These are phyloP conservation scores for Lathyrus tuberosus DNA, from an alignment of 306 rosid genomes.

Conservation along the genomic window DNA sequence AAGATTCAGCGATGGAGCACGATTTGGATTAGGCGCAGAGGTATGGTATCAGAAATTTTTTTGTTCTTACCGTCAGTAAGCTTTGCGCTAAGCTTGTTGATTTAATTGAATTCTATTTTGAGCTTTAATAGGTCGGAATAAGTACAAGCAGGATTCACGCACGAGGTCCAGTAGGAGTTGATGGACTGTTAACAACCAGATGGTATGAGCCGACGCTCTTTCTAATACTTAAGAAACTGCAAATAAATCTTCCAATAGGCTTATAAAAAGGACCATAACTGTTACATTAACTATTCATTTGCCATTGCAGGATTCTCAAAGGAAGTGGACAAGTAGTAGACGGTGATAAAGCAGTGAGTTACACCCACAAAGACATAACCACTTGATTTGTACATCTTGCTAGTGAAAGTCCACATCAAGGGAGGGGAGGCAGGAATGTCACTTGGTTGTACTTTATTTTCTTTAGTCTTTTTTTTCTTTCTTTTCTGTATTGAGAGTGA, in stretches of 20 bases:
- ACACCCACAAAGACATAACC: constrained; percentile 74
- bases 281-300: constrained; percentile 25
- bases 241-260: constrained; percentile 2
- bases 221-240: constrained; percentile 18
- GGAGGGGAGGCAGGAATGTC: constrained; percentile 15
- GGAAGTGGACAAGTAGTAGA: constrained; percentile 88
- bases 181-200: constrained; percentile 89
- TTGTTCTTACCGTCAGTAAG: neutral
- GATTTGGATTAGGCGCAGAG: constrained; percentile 99
- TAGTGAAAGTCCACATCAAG: constrained; percentile 12
- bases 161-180: constrained; percentile 99
- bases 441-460: constrained; percentile 23
- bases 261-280: constrained; percentile 17
- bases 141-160: constrained; percentile 99
- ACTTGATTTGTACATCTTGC: constrained; percentile 43
- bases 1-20: constrained; percentile 92
- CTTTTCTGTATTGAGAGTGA: neutral
- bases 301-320: constrained; percentile 76
- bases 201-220: constrained; percentile 60
- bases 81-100: constrained; percentile 22
- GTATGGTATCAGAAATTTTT: constrained; percentile 43
- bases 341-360: constrained; percentile 73
- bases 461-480: neutral
- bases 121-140: constrained; percentile 75
- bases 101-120: constrained; percentile 10